Evolutionary conservation across 1,139 yeast species (phyloP).

Genomic region (Candida albicans): DNA sequence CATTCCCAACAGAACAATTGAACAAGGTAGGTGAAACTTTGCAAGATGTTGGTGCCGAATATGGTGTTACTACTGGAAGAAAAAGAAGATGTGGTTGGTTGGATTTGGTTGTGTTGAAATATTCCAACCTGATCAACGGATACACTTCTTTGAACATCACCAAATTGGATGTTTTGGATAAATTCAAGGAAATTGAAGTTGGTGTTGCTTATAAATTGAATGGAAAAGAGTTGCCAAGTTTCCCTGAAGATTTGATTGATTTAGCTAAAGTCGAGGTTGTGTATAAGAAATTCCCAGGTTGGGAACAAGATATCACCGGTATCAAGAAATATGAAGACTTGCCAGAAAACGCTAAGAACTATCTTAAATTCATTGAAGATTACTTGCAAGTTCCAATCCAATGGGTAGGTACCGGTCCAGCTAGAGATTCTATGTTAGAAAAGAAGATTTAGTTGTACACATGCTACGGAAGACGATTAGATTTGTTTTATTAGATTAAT

Average conservation of each 20-base stretch:
- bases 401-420: constrained; percentile 99
- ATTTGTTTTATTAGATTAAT: background rate
- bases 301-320: constrained; percentile 83
- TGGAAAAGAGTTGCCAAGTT: constrained; percentile 70
- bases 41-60: constrained; percentile 92
- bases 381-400: constrained; percentile 80
- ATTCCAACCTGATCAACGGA: constrained; percentile 89
- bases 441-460: constrained; percentile 22
- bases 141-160: constrained; percentile 93
- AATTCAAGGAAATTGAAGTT: constrained; percentile 82
- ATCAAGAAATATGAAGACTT: constrained; percentile 69
- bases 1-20: constrained; percentile 97
- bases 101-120: constrained; percentile 90
- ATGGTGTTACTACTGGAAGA: constrained; percentile 98
- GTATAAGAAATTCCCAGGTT: constrained; percentile 89
- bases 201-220: constrained; percentile 79
- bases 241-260: constrained; percentile 88
- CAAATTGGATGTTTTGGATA: constrained; percentile 90
- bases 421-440: constrained; percentile 79
- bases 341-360: constrained; percentile 84
- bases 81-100: constrained; percentile 99
- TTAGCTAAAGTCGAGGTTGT: constrained; percentile 89
- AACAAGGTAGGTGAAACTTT: constrained; percentile 83
- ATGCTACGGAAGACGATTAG: background rate
- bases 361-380: constrained; percentile 82